Conservation (phyloP, 2,329 filamentous ascomycete genomes). For the Trichophyton schoenleinii region DNA sequence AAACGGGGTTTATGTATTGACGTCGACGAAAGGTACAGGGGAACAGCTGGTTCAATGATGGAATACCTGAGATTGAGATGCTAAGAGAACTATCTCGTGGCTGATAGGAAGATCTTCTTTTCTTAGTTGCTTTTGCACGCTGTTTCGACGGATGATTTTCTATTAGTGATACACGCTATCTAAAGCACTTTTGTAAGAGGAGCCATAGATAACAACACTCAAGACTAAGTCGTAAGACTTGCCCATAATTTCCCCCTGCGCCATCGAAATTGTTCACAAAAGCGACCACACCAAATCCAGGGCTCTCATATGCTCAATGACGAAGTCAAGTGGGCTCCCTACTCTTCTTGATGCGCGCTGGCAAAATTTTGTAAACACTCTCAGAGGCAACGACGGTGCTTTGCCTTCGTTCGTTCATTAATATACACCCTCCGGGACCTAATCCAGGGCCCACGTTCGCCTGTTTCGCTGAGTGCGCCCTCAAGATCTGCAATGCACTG, state of each 20-base stretch:
- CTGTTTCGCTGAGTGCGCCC: slow-evolving; percentile 39
- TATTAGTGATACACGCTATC: background rate
- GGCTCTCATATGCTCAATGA: background rate
- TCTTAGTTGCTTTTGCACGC: background rate
- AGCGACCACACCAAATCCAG: background rate
- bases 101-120: too few relatives aligned
- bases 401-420: slow-evolving; percentile 42
- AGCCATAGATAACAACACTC: background rate
- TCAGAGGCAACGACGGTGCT: slow-evolving; percentile 40
- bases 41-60: too few relatives aligned
- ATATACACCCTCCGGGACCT: slow-evolving; percentile 40
- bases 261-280: background rate
- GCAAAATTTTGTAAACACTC: slow-evolving; percentile 30
- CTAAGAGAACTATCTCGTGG: too few relatives aligned
- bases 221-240: background rate
- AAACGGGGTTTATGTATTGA: background rate
- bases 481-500: slow-evolving; percentile 34
- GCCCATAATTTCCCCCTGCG: background rate
- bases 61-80: too few relatives aligned
- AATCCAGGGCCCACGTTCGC: slow-evolving; percentile 41
- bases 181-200: background rate
- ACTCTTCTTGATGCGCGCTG: slow-evolving; percentile 5
- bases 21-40: background rate
- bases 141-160: background rate
- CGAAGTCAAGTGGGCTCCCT: background rate